These are phyloP conservation scores for Podospora comata DNA, from an alignment of 495 filamentous ascomycete genomes.

Conservation along the genomic window DNA sequence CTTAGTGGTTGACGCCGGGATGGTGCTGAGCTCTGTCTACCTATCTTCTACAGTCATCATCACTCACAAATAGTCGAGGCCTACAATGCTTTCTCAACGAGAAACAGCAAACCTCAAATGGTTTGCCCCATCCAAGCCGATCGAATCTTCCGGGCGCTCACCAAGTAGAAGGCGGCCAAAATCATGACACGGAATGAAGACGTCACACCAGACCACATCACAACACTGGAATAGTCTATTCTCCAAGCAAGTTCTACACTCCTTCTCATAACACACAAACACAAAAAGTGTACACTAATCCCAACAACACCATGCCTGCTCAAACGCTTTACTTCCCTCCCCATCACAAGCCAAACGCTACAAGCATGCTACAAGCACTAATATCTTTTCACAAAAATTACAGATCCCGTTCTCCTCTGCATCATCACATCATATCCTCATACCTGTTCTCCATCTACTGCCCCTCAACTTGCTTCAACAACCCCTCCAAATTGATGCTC, in stretches of 20 bases:
- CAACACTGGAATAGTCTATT: not conserved
- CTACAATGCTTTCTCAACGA: too few species aligned
- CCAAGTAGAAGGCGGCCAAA: too few species aligned
- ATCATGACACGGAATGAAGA: too few species aligned
- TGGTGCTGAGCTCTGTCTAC: not conserved
- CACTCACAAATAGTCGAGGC: not conserved
- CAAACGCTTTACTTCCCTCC: not conserved
- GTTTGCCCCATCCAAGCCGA: too few species aligned
- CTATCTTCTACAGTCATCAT: not conserved
- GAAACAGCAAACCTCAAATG: too few species aligned
- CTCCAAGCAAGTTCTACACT: not conserved
- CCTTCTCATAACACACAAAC: not conserved
- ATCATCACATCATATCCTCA: not conserved
- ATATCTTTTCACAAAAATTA: not conserved
- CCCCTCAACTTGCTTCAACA: slow-evolving; percentile 58
- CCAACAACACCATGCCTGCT: not conserved
- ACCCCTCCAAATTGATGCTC: slow-evolving; percentile 85
- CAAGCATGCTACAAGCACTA: not conserved
- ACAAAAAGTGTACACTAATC: not conserved
- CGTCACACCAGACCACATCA: too few species aligned
- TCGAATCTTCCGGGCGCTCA: too few species aligned
- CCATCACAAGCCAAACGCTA: not conserved
- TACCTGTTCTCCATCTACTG: slow-evolving; percentile 17
- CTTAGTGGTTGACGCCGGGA: not conserved
- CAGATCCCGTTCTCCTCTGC: not conserved